Percentiles rank a stretch among this genome's conserved stretches.
Evolutionary conservation across 345 rosid genomes (phyloP).

Genomic region (Gossypium mustelinum): DNA sequence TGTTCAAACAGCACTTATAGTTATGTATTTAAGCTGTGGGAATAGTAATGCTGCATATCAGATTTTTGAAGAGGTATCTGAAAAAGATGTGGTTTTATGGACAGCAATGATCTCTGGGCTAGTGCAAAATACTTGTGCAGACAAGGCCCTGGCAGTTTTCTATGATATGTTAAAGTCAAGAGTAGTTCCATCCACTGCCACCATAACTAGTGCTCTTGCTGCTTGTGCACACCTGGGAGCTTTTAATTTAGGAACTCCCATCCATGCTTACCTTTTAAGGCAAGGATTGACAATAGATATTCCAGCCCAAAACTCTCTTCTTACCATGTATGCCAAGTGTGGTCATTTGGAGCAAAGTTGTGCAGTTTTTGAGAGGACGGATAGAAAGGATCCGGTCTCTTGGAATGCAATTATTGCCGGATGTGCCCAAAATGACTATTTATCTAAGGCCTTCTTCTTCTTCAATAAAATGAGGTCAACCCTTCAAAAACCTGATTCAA

Average conservation of each 20-base stretch:
- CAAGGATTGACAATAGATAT: conserved; percentile 39
- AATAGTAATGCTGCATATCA: conserved; percentile 39
- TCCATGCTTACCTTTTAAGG: conserved; percentile 60
- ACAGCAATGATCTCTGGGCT: conserved; percentile 80
- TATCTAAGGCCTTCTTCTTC: conserved; percentile 40
- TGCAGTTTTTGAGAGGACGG: conserved; percentile 48
- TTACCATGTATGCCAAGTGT: conserved; percentile 72
- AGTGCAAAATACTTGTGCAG: conserved; percentile 55
- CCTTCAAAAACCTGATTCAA: conserved; percentile 49
- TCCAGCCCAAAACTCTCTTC: conserved; percentile 58
- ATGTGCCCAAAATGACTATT: conserved; percentile 54
- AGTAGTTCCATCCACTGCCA: conserved; percentile 48
- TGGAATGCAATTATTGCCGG: conserved; percentile 86
- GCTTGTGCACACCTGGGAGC: conserved; percentile 65
- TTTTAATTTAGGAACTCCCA: conserved; percentile 45
- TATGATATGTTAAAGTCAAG: conserved; percentile 45
- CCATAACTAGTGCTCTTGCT: conserved; percentile 57
- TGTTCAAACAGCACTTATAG: conserved; percentile 52
- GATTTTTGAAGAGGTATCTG: conserved; percentile 31
- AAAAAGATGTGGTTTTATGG: conserved; percentile 68
- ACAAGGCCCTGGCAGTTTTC: conserved; percentile 48
- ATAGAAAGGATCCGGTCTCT: conserved; percentile 51
- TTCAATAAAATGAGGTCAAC: conserved; percentile 46
- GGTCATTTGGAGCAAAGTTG: conserved; percentile 46
- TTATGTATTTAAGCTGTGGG: conserved; percentile 69